These are phyloP conservation scores for Myxozyma monticola DNA, from an alignment of 805 yeast species.

Conservation along the genomic window DNA sequence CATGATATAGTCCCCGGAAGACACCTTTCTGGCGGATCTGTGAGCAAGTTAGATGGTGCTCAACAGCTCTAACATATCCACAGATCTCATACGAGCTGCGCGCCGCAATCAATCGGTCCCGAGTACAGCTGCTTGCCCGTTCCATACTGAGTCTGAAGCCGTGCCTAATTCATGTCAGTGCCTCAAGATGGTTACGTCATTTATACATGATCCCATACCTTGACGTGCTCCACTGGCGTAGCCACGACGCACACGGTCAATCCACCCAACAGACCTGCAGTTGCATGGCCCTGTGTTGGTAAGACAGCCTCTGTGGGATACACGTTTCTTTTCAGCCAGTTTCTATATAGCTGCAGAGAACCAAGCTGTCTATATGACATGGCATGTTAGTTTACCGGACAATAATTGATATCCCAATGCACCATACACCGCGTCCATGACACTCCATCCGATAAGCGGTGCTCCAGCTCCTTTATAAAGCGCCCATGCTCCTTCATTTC, in stretches of 20 bases:
- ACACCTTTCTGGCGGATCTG: not conserved
- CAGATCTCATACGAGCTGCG: too few relatives aligned
- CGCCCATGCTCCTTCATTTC: constrained; percentile 74
- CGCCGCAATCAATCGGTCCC: not conserved
- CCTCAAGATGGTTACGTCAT: not conserved
- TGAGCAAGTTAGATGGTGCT: not conserved
- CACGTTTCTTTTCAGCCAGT: not conserved
- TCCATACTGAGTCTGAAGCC: not conserved
- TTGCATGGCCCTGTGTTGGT: not conserved
- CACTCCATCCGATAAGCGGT: constrained; percentile 88
- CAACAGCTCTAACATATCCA: not conserved
- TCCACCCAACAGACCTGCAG: not conserved
- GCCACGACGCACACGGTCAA: not conserved
- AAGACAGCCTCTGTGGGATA: not conserved
- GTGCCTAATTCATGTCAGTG: not conserved
- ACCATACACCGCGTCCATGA: constrained; percentile 43
- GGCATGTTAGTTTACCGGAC: too few relatives aligned
- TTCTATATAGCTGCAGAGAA: not conserved
- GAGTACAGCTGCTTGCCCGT: not conserved
- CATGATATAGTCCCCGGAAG: not conserved
- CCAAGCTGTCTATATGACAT: too few relatives aligned
- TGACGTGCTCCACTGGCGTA: not conserved
- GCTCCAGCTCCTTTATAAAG: constrained; percentile 90
- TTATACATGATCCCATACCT: not conserved
- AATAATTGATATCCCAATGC: too few relatives aligned